These are phyloP conservation scores for Crithidia acanthocephali DNA, from an alignment of 208 protist species.

Conservation along the genomic window DNA sequence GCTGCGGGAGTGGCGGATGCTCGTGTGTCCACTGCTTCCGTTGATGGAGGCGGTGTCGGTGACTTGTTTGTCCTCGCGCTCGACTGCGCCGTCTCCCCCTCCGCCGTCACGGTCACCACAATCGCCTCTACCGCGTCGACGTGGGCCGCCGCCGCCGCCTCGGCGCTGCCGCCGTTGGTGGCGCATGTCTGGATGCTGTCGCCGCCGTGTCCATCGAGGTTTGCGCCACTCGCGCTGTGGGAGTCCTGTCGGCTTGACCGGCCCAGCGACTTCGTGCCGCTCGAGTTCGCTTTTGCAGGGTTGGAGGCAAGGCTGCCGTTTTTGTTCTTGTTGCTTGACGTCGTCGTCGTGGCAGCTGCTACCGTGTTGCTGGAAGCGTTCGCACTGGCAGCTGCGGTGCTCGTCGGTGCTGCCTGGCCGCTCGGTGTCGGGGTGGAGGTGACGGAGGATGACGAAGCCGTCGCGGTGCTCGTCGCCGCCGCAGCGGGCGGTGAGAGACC, in stretches of 20 bases:
- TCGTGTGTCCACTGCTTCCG: no score
- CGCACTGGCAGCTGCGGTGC: not conserved
- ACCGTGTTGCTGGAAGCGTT: not conserved
- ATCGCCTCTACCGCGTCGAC: not conserved
- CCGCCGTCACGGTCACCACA: not conserved
- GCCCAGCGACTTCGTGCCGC: slow-evolving; percentile 2
- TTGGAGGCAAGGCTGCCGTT: not conserved
- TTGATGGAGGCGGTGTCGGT: not conserved
- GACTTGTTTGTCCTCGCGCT: not conserved
- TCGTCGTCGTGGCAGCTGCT: not conserved
- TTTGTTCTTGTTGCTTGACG: not conserved
- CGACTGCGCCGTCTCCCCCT: not conserved
- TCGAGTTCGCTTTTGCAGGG: not conserved
- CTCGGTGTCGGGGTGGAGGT: not conserved
- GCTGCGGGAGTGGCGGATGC: no score
- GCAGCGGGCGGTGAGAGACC: not conserved
- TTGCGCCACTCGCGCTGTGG: not conserved
- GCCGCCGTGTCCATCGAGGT: not conserved
- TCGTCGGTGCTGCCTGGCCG: not conserved
- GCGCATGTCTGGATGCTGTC: not conserved
- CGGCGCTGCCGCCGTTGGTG: no score
- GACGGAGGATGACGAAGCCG: not conserved
- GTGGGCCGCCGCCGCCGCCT: not conserved
- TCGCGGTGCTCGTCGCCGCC: not conserved
- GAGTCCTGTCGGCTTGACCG: not conserved